These are phyloP conservation scores for Chlorella vulgaris DNA, from an alignment of 139 green algal species.

Conservation along the genomic window DNA sequence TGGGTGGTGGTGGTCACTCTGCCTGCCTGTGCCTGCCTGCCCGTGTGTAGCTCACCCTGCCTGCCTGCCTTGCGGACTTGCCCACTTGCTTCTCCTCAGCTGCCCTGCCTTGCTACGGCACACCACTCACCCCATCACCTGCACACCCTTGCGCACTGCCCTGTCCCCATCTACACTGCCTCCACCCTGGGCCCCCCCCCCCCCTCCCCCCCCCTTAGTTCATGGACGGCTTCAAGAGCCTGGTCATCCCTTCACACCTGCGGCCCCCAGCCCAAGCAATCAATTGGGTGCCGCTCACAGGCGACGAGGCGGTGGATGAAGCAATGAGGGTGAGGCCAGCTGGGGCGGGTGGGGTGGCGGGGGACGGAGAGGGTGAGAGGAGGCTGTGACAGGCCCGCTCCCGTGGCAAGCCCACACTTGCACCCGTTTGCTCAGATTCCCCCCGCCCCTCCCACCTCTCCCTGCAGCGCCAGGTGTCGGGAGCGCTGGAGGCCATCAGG, in stretches of 20 bases:
- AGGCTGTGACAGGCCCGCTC: neutral
- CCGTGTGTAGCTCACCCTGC: too few relatives aligned
- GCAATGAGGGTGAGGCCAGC: constrained; percentile 25
- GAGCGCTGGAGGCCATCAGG: constrained; percentile 32
- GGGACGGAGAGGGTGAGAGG: neutral
- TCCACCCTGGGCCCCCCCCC: neutral
- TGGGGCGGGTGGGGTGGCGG: neutral
- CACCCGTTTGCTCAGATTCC: neutral
- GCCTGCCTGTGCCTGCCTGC: too few relatives aligned
- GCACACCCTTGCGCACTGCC: too few relatives aligned
- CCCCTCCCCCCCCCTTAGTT: constrained; percentile 37
- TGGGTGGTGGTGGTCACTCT: neutral
- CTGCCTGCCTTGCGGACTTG: too few relatives aligned
- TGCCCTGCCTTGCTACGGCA: too few relatives aligned
- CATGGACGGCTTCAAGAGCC: constrained; percentile 60
- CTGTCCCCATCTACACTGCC: too few relatives aligned
- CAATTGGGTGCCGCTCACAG: constrained; percentile 48
- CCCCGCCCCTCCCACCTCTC: neutral
- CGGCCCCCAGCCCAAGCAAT: constrained; percentile 49
- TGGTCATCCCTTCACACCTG: constrained; percentile 58
- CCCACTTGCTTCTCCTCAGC: too few relatives aligned
- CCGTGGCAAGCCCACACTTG: neutral
- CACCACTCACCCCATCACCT: too few relatives aligned
- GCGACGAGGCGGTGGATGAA: constrained; percentile 49
- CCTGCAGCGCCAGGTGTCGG: constrained; percentile 15